A percentile compares a stretch with the other conserved stretches of the same genome.
These are phyloP conservation scores for Phytophthora tubulina DNA, from an alignment of 352 stramenopile genomes.

Conservation along the genomic window DNA sequence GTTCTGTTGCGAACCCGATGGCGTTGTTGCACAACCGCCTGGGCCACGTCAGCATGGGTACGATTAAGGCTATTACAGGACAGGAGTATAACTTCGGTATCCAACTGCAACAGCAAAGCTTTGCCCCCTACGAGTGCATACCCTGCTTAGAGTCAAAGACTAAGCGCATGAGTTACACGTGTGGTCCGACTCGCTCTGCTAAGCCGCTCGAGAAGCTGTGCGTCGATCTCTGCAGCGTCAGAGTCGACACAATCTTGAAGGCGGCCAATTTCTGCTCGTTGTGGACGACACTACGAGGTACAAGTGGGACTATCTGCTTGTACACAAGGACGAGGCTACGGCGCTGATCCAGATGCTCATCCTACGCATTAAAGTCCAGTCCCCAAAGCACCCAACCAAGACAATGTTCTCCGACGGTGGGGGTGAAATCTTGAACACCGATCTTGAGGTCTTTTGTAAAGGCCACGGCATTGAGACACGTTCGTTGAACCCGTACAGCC, in stretches of 20 bases:
- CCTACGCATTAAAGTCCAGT: not conserved
- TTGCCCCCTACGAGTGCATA: not conserved
- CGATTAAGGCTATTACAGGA: slow-evolving; percentile 3
- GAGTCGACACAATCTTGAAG: not conserved
- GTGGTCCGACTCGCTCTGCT: not conserved
- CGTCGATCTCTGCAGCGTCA: not conserved
- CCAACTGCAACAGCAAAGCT: slow-evolving; percentile 6
- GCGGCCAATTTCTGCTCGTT: slow-evolving; percentile 6
- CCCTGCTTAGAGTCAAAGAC: slow-evolving; percentile 2
- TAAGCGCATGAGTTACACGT: slow-evolving; percentile 12
- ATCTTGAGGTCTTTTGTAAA: not conserved
- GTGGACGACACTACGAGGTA: not conserved
- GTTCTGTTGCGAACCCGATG: not conserved
- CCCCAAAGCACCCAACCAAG: not conserved
- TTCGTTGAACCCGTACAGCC: not conserved
- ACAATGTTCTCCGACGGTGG: not conserved
- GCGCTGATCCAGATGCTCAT: not conserved
- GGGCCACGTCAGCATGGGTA: slow-evolving; percentile 1
- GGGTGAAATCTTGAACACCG: not conserved
- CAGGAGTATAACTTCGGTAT: slow-evolving; percentile 14
- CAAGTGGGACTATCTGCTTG: no score
- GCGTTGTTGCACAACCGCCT: slow-evolving; percentile 12
- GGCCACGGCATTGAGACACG: not conserved
- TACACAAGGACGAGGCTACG: not conserved
- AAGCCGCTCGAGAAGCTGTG: slow-evolving; percentile 4